Conservation (phyloP, 2,329 filamentous ascomycete species). For the Penicillium sp. region DNA sequence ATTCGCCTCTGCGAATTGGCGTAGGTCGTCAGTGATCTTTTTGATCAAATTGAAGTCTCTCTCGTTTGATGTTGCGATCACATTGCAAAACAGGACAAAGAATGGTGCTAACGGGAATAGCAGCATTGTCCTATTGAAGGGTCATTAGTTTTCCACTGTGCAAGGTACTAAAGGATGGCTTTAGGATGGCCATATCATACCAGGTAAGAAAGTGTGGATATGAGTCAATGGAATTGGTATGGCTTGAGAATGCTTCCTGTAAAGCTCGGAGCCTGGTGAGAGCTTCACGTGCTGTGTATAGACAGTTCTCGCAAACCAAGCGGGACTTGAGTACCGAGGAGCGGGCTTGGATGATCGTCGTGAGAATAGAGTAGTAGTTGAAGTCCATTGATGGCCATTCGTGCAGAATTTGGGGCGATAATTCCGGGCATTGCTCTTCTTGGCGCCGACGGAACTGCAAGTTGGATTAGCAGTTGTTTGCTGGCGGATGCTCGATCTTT, state of each 20-base stretch:
- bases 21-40: conserved; percentile 22
- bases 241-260: conserved; percentile 17
- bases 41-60: conserved; percentile 25
- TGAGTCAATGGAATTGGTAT: conserved; percentile 15
- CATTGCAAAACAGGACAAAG: conserved; percentile 25
- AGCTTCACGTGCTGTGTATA: conserved; percentile 22
- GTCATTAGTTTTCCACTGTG: background rate
- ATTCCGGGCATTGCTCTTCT: conserved; percentile 13
- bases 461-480: background rate
- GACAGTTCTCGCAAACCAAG: conserved; percentile 22
- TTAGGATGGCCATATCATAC: conserved; percentile 1
- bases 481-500: background rate
- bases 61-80: conserved; percentile 23
- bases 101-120: conserved; percentile 22
- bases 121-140: conserved; percentile 21
- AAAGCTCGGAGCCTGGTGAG: conserved; percentile 19
- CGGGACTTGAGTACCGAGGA: conserved; percentile 26
- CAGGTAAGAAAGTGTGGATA: conserved; percentile 26
- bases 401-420: conserved; percentile 14
- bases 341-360: conserved; percentile 24
- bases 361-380: conserved; percentile 23
- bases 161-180: background rate
- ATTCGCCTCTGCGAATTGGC: conserved; percentile 22
- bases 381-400: conserved; percentile 25
- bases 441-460: conserved; percentile 15